Evolutionary conservation across 768 basidiomycete genomes (phyloP), one percentile per base, ranked within the genome.

Genomic region (Hericium erinaceus): DNA sequence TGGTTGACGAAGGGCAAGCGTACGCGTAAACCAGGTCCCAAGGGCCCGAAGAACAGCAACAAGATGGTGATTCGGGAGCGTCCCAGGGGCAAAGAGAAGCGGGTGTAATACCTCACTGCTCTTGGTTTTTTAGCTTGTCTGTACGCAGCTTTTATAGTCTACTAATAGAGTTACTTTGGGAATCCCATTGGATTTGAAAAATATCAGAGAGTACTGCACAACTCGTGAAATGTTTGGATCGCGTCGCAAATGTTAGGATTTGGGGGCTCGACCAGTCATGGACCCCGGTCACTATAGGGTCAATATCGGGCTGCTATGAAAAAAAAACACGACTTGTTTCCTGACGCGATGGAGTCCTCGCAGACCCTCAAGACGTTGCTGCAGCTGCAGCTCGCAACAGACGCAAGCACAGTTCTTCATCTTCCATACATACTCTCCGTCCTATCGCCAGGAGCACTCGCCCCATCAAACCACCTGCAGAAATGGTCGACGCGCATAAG

Each of bases 1-100:
- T 93, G 90, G 89, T 79, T 87, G 58, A 89, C 92, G 13, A 92
- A 93, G 76, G 94, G 94, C 58, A 90, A 85, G 60, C 81, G 95
- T 58, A 99, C 95, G 56, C 85, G 95, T 66, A 88, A 92, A 68
- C 90, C 93, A 15, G 92, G 92, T 49, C 90, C 88, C 58, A 92
- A 89, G 66, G 92, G 91, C 20, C 90, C 90, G 54, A 91, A 91
- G 78, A 84, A 84, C 69, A 86, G 88, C 65, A 93, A 93, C 77
- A 91, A 87, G 78, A 81, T 89, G 83, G 92, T 95, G 57, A 73
- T 95, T 65, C 82, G 83, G 59, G 89, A 94, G 72, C 79, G 92
- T 46, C 91, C 92, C 50, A 77, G 92, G 63, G 91, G 92, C 24
- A 76, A 75, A 61, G 78, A 80, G 62, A 81, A 76, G 72, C 63